Evolutionary conservation across 164 flowering plant species (phyloP).

Genomic region (Nymphaea thermarum): DNA sequence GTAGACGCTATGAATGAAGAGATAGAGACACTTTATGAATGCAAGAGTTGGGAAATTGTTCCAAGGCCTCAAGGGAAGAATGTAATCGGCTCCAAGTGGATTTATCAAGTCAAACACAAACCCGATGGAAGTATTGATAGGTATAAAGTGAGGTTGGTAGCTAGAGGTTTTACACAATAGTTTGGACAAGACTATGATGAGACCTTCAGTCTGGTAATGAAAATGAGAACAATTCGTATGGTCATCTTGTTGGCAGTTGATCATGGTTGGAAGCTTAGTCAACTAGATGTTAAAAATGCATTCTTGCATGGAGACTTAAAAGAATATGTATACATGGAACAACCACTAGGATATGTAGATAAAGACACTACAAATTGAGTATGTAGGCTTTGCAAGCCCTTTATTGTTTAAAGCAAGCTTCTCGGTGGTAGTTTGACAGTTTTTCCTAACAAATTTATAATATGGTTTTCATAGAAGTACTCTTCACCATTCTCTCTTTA

Average conservation of each 20-base stretch:
- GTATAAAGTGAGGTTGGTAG: not conserved
- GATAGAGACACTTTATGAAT: not conserved
- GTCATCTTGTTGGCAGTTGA: not conserved
- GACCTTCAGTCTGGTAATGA: not conserved
- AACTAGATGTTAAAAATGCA: not conserved
- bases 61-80: not conserved
- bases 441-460: not conserved
- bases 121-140: not conserved
- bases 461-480: not conserved
- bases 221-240: not conserved
- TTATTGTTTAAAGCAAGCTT: not conserved
- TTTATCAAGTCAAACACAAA: not conserved
- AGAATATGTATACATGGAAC: not conserved
- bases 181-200: not conserved
- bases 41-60: not conserved
- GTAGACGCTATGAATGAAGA: not conserved
- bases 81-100: not conserved
- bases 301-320: not conserved
- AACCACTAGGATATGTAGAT: not conserved
- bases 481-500: not conserved
- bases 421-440: not conserved
- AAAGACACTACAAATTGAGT: too few relatives aligned
- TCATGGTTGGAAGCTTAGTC: not conserved
- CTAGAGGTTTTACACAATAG: not conserved
- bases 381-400: too few relatives aligned